These are phyloP conservation scores for Eucalyptus erythrocorys DNA, from an alignment of 345 rosid genomes.

Conservation along the genomic window DNA sequence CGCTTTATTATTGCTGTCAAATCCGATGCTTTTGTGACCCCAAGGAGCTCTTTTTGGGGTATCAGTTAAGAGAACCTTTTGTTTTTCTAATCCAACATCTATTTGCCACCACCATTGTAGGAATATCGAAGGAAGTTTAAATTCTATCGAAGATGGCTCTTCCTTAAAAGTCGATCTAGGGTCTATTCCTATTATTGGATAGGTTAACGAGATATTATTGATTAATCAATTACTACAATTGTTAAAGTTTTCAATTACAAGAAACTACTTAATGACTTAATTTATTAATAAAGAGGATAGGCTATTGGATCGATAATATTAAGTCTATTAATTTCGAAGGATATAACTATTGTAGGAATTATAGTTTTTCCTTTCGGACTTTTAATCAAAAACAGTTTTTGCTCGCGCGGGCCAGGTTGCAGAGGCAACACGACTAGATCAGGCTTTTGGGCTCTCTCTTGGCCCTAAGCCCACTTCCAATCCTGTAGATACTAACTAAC, in stretches of 20 bases:
- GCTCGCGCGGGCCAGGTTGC: not conserved
- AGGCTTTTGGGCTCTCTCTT: not conserved
- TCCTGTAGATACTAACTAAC: not conserved
- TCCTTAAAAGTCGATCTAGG: not conserved
- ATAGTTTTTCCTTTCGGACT: not conserved
- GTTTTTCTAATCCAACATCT: not conserved
- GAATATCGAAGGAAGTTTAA: not conserved
- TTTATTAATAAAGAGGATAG: not conserved
- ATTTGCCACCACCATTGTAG: not conserved
- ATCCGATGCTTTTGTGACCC: not conserved
- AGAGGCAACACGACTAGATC: not conserved
- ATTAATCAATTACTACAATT: not conserved
- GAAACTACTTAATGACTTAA: not conserved
- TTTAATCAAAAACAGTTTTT: not conserved
- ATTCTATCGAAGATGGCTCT: not conserved
- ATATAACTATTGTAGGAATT: not conserved
- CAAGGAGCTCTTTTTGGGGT: not conserved
- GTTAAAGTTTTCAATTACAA: not conserved
- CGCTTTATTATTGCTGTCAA: not conserved
- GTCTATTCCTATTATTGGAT: not conserved
- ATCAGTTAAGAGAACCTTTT: not conserved
- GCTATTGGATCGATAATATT: not conserved
- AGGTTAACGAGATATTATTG: not conserved
- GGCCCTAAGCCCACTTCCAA: not conserved
- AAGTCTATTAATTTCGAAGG: not conserved